Percentiles rank a stretch among this genome's conserved stretches.
Conservation (phyloP, 257 asterid genomes). For the Plantago major region DNA sequence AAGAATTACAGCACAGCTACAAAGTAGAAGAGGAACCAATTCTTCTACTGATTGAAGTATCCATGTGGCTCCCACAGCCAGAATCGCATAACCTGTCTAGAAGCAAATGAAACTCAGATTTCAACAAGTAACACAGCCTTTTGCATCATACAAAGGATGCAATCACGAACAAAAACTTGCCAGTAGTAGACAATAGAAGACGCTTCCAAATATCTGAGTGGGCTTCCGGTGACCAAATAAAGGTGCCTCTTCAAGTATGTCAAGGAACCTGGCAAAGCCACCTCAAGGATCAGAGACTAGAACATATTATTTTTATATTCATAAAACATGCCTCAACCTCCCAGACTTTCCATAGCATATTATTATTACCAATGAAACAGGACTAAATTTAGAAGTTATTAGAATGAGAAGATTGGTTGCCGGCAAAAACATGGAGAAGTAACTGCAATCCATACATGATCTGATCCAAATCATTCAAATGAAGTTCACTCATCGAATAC, state of each 20-base stretch:
- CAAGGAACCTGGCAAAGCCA: constrained; percentile 66
- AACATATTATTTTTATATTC: neutral
- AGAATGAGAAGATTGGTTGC: neutral
- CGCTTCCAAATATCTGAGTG: constrained; percentile 64
- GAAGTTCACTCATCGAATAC: too few species aligned
- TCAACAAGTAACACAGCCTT: constrained; percentile 14
- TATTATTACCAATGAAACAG: neutral
- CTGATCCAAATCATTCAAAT: constrained; percentile 5
- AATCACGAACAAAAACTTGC: constrained; percentile 43
- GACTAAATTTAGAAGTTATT: neutral
- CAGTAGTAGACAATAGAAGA: constrained; percentile 75
- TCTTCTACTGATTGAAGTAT: constrained; percentile 51
- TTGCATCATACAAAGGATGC: constrained; percentile 2
- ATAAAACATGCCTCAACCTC: neutral
- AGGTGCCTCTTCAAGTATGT: constrained; percentile 91
- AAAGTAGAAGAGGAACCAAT: constrained; percentile 63
- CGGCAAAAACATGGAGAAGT: neutral
- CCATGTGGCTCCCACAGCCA: constrained; percentile 80
- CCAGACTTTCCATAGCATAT: constrained; percentile 8
- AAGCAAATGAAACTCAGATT: constrained; percentile 38
- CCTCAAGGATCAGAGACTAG: constrained; percentile 12
- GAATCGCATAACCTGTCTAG: constrained; percentile 95
- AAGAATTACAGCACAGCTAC: constrained; percentile 78
- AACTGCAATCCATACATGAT: constrained; percentile 1
- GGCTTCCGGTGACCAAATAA: constrained; percentile 91